Evolutionary conservation across 768 basidiomycete species (phyloP), one percentile per base, ranked within the genome.

Genomic region (Psilocybe sp.): DNA sequence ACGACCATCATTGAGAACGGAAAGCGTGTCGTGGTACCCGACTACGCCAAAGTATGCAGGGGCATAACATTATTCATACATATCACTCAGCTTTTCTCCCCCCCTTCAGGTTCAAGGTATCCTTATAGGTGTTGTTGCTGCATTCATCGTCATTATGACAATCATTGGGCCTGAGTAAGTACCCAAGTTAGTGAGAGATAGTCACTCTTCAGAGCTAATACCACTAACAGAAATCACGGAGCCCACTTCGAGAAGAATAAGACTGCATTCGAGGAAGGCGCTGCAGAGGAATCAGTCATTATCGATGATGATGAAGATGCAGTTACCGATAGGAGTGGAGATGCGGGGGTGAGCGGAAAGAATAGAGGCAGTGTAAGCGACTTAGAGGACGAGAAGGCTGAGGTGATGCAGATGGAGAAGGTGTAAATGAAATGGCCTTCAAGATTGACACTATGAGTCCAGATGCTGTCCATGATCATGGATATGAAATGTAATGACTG

Each of bases 161-260:
- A 70, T 92, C 54, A 65, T 96, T 49, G 94, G 93, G 3, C 86
- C 89, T 0, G 79, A 81, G 85, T 85, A 56, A 50, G 87, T 78
- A 14, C 44, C 20, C 2, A 48, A 18, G 1, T 35, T 36, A 15
- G 15, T 23, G 4, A 16, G 15, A 1, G 46, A 15, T 13, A 8
- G 1, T 42, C 6, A 2, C 12, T 36, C 20, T 49, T 31, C 31
- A 32, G 34, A 20, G 14, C 8, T 14, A 46, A 46, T 31, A 11
- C 13, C n/a, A 4, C 19, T 14, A 31, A 6, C 31, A 85, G 83
- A 62, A 83, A 87, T 51, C 87, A 88, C 57, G 80, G 84, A 8
- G 74, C 81, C 9, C 89, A 88, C 68, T 98, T 96, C 61, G 94
- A 98, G 72, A 79, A 87, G 53, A 78, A 83, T 60, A 87, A 85